Percentiles rank a stretch among this genome's conserved stretches.
Conservation (phyloP, 2,329 filamentous ascomycete genomes). For the Fusarium nurragi region DNA sequence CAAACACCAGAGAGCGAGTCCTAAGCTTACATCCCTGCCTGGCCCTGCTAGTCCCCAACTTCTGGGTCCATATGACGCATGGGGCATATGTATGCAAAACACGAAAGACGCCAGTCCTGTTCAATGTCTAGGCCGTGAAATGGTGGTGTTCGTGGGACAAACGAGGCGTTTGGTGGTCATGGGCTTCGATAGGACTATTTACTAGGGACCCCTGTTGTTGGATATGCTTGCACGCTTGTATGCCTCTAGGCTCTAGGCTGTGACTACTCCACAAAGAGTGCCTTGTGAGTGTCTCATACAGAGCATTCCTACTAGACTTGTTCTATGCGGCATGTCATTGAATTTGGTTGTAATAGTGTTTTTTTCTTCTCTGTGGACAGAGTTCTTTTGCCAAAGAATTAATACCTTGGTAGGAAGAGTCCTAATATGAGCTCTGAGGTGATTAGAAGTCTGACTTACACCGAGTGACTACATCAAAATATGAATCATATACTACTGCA, state of each 20-base stretch:
- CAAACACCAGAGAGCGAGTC: constrained; percentile 11
- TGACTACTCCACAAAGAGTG: constrained; percentile 25
- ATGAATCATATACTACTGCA: constrained; percentile 10
- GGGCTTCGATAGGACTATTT: constrained; percentile 19
- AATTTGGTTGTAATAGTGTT: neutral
- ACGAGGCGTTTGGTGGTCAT: constrained; percentile 10
- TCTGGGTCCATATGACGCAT: constrained; percentile 21
- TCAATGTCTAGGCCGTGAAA: constrained; percentile 2
- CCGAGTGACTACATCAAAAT: neutral
- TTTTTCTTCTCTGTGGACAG: neutral
- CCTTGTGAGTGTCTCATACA: constrained; percentile 16
- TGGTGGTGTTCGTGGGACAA: constrained; percentile 23
- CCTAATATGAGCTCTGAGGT: neutral
- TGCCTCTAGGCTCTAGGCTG: constrained; percentile 16
- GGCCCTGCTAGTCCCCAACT: neutral
- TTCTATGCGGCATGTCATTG: neutral
- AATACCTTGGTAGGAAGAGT: neutral
- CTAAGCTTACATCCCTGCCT: constrained; percentile 6
- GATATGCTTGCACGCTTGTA: neutral
- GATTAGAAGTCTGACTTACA: neutral
- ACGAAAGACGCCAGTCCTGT: neutral
- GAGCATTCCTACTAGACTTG: neutral
- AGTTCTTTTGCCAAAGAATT: neutral
- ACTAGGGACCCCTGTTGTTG: constrained; percentile 7
- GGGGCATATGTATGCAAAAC: neutral